Evolutionary conservation across 106 monocot genomes (phyloP), one percentile per base, ranked within the genome.

Genomic region (Acanthochlamys bracteata): DNA sequence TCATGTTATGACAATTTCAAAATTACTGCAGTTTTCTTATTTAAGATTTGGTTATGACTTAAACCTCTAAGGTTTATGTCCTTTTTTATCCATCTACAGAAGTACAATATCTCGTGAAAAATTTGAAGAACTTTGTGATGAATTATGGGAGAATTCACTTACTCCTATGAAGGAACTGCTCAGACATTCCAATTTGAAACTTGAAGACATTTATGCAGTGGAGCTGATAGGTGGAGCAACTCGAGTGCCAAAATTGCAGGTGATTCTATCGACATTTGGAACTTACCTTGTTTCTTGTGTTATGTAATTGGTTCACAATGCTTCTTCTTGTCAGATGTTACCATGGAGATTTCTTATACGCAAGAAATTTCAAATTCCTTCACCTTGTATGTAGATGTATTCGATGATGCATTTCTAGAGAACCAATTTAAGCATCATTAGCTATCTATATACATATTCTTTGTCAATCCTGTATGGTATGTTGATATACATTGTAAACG

Each of bases 201-300:
- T 79, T 40, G 89, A 83, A 57, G 88, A 99, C 52, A 65, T 99
- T 53, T 83, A 85, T 75, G 92, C 98, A n/a, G 85, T 99, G 25
- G 98, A 99, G 60, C 72, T 99, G n/a, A 92, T 99, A 39, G 98
- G 98, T 69, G 98, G 98, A 52, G 92, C 92, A 24, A 99, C 98
- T 52, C 88, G 98, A 54, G 92, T 99, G 61, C 98, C 98, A 66
- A 99, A 89, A 67, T 67, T 99, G 64, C 92, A 99, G 98, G 98
- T 88, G 7, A 70, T 47, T 65, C 61, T 56, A 24, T 24, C 0
- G 7, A 55, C 51, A 20, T 53, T 45, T 75, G 49, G 49, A 14
- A 10, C 49, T 49, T 49, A 3, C 17, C 3, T 17, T 49, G 49
- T 12, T 43, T 13, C 17, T 49, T 49, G 9, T 9, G 7, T 10